A percentile compares a stretch with the other conserved stretches of the same genome.
Conservation (phyloP, 805 yeast species). For the Hanseniaspora nectarophila region DNA sequence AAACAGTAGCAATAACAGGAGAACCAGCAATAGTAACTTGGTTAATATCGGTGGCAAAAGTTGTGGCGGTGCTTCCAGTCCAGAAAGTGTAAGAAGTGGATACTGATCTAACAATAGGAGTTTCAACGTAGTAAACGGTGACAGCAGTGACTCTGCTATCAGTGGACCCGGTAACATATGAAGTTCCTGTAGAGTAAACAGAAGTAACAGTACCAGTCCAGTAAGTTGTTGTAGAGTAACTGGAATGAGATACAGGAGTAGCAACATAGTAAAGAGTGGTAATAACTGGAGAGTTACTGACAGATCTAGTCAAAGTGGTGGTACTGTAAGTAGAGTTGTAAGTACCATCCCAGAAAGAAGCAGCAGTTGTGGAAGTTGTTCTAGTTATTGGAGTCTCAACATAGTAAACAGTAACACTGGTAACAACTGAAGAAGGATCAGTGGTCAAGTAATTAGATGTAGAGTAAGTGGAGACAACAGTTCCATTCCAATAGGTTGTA, state of each 20-base stretch:
- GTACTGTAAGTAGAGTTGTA: slow-evolving; percentile 2
- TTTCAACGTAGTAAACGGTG: slow-evolving; percentile 12
- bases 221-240: not conserved
- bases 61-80: slow-evolving; percentile 7
- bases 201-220: slow-evolving; percentile 14
- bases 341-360: slow-evolving; percentile 9
- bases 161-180: slow-evolving; percentile 10
- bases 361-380: not conserved
- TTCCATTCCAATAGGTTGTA: slow-evolving; percentile 16
- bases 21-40: slow-evolving; percentile 2
- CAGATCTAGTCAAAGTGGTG: not conserved
- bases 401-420: slow-evolving; percentile 15
- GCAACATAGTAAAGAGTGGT: slow-evolving; percentile 18
- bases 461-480: slow-evolving; percentile 13
- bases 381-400: slow-evolving; percentile 13
- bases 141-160: slow-evolving; percentile 9
- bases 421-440: slow-evolving; percentile 11
- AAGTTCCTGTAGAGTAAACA: slow-evolving; percentile 9
- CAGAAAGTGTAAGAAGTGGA: slow-evolving; percentile 10
- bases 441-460: slow-evolving; percentile 16
- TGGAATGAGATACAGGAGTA: slow-evolving; percentile 15
- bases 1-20: slow-evolving; percentile 13
- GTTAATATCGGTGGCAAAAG: not conserved
- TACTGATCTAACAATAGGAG: slow-evolving; percentile 6
- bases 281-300: slow-evolving; percentile 1